Conservation (phyloP, 345 rosid genomes). For the Rhodamnia rubescens region DNA sequence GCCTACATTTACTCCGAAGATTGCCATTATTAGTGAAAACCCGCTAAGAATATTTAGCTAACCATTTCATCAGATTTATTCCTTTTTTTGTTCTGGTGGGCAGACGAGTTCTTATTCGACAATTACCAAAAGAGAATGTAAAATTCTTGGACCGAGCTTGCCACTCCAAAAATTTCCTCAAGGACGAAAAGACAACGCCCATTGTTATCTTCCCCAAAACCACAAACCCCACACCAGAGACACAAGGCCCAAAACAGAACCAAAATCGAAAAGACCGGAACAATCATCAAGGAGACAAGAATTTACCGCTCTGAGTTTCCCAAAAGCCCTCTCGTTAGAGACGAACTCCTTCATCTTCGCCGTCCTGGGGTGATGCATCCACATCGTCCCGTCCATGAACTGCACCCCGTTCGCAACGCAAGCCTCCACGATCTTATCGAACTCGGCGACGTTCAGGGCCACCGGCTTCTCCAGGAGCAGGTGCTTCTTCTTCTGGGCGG, state of each 20-base stretch:
- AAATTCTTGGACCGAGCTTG: not conserved
- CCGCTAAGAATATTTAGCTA: too few species aligned
- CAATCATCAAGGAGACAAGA: not conserved
- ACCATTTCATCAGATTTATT: too few species aligned
- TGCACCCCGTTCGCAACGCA: conserved; percentile 60
- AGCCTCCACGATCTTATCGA: conserved; percentile 48
- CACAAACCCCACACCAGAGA: not conserved
- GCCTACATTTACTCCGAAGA: too few species aligned
- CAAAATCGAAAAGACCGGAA: not conserved
- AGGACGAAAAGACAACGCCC: not conserved
- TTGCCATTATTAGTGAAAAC: too few species aligned
- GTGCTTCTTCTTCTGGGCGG: conserved; percentile 70
- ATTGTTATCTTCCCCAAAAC: not conserved
- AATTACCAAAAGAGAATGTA: not conserved
- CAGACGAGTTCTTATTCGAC: not conserved
- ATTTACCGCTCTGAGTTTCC: conserved; percentile 43
- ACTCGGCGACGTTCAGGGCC: conserved; percentile 38
- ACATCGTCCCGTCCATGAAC: conserved; percentile 88
- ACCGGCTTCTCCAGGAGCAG: conserved; percentile 75
- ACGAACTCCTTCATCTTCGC: conserved; percentile 38
- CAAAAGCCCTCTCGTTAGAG: conserved; percentile 36
- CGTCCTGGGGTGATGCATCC: conserved; percentile 76
- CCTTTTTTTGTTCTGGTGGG: not conserved
- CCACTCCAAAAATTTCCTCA: not conserved
- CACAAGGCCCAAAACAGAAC: not conserved